These are phyloP conservation scores for Trichoderma pleuroti DNA, from an alignment of 2,329 filamentous ascomycete genomes.

Conservation along the genomic window DNA sequence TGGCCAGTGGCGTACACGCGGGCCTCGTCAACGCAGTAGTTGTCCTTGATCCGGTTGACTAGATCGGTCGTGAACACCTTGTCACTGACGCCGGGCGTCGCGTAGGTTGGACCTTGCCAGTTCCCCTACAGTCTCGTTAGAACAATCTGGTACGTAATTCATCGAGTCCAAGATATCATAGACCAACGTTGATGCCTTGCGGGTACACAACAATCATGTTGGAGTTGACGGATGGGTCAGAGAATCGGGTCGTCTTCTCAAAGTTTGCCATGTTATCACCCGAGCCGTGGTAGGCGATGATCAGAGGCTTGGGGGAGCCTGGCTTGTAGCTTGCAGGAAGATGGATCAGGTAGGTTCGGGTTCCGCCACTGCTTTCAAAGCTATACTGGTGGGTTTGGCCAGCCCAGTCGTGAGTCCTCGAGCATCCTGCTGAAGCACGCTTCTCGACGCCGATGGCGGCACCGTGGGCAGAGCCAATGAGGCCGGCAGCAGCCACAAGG, in stretches of 20 bases:
- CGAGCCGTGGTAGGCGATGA: constrained; percentile 47
- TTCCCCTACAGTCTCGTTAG: constrained; percentile 26
- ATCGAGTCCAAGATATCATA: not conserved
- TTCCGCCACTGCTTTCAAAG: constrained; percentile 24
- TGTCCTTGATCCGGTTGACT: constrained; percentile 35
- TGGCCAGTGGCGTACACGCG: constrained; percentile 43
- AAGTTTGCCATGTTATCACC: constrained; percentile 33
- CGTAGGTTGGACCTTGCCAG: constrained; percentile 41
- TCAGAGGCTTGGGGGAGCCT: constrained; percentile 35
- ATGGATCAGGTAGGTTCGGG: constrained; percentile 24
- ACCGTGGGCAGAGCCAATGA: not conserved
- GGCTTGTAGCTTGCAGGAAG: constrained; percentile 32
- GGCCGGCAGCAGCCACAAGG: not conserved
- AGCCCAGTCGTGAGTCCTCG: constrained; percentile 22
- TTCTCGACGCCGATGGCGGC: not conserved
- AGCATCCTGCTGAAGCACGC: constrained; percentile 21
- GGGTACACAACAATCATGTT: constrained; percentile 43
- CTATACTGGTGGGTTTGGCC: constrained; percentile 24
- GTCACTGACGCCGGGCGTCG: constrained; percentile 35
- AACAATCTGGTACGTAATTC: not conserved
- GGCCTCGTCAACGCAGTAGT: constrained; percentile 39
- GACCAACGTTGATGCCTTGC: constrained; percentile 37
- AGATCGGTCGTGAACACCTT: constrained; percentile 44
- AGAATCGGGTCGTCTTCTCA: constrained; percentile 38
- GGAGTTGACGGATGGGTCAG: constrained; percentile 36